These are phyloP conservation scores for Adansonia gregorii DNA, from an alignment of 441 rosid genomes.

Conservation along the genomic window DNA sequence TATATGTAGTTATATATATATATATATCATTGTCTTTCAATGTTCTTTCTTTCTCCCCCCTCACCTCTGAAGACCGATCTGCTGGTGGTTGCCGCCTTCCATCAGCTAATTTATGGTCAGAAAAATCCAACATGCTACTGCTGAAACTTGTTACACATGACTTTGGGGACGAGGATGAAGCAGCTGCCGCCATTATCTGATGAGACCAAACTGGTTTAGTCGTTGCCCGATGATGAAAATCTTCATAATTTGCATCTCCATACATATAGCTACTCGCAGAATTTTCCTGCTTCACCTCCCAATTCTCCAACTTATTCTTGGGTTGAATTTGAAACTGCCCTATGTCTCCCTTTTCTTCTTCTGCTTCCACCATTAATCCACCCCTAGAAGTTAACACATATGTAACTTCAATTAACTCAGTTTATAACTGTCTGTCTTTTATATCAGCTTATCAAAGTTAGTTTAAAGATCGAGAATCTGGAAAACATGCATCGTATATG, in stretches of 20 bases:
- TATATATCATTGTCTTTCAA: background rate
- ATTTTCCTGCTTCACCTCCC: constrained; percentile 81
- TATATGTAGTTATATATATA: background rate
- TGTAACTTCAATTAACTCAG: background rate
- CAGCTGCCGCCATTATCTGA: constrained; percentile 45
- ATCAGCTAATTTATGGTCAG: constrained; percentile 54
- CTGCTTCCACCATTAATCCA: constrained; percentile 62
- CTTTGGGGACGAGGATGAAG: constrained; percentile 69
- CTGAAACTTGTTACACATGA: constrained; percentile 73
- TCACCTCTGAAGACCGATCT: constrained; percentile 79
- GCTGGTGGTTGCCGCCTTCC: constrained; percentile 60
- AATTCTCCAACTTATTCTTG: constrained; percentile 59
- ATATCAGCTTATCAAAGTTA: background rate
- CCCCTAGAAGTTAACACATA: constrained; percentile 46
- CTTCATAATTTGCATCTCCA: constrained; percentile 59
- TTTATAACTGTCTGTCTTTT: background rate
- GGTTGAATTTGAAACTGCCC: constrained; percentile 48
- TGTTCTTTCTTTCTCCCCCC: background rate
- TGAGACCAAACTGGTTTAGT: constrained; percentile 50
- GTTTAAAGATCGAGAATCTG: background rate
- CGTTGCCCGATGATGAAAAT: constrained; percentile 39
- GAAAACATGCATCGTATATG: background rate
- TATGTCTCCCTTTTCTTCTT: constrained; percentile 58
- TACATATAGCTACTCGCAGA: constrained; percentile 47
- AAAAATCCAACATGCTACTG: constrained; percentile 76